Evolutionary conservation across 345 rosid species (phyloP).

Genomic region (Lenwebbia sp.): DNA sequence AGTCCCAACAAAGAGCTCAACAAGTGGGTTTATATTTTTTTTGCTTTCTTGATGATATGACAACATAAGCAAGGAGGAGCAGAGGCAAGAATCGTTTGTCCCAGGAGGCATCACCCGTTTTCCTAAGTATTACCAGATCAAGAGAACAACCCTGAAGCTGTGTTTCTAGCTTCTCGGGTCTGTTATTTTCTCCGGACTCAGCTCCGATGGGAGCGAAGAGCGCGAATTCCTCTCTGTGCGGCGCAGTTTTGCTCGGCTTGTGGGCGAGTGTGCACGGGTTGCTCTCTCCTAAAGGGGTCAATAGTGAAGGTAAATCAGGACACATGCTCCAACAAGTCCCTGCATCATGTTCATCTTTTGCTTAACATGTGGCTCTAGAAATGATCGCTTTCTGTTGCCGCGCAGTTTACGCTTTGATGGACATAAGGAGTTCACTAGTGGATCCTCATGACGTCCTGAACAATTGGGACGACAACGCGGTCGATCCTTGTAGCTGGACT

Average conservation of each 20-base stretch:
- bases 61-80: not conserved
- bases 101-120: not conserved
- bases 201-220: constrained; percentile 23
- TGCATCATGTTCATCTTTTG: not conserved
- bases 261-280: constrained; percentile 37
- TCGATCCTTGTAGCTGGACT: constrained; percentile 88
- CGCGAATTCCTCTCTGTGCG: constrained; percentile 10
- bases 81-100: not conserved
- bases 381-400: not conserved
- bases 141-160: constrained; percentile 3
- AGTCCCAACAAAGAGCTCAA: constrained; percentile 13
- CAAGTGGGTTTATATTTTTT: not conserved
- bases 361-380: not conserved
- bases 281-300: constrained; percentile 67
- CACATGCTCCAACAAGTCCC: not conserved
- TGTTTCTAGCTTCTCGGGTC: not conserved
- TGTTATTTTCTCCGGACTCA: not conserved
- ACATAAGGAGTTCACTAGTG: constrained; percentile 25
- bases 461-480: constrained; percentile 68
- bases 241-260: constrained; percentile 22
- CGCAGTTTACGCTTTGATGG: constrained; percentile 73
- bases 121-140: constrained; percentile 2
- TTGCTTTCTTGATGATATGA: not conserved
- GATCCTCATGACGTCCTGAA: constrained; percentile 64
- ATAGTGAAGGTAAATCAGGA: constrained; percentile 55